Evolutionary conservation across 1,284 basidiomycete species (phyloP), one percentile per base, ranked within the genome.

Genomic region (Moniliophthora roreri): DNA sequence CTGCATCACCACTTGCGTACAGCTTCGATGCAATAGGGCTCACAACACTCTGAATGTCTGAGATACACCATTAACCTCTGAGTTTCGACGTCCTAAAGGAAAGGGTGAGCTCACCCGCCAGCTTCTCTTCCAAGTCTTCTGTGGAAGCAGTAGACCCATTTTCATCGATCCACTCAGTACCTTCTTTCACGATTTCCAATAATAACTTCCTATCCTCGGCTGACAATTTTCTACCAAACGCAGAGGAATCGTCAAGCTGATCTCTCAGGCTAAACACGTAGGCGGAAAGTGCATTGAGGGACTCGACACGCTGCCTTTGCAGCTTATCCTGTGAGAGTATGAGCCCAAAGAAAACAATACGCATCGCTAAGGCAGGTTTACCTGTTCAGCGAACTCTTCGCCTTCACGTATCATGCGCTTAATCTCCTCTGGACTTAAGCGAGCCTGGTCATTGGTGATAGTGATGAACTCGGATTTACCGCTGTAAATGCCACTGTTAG

Each of bases 381-480:
- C 57, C 44, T 56, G 57, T 23, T 57, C 58, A 28, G 52, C 55
- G 37, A 59, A 57, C 42, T 52, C 42, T 37, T 59, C 58, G 23
- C 52, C 58, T 18, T 54, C 58, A 21, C 42, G 36, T 11, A 59
- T 50, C 55, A 59, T 59, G 20, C 49, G 15, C 20, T 49, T 34
- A 20, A 59, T 57, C n/a, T 59, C 55, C 20, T 56, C 52, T 28
- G 42, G 26, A 42, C 44, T 54, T 6, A 59, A 24, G 34, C 55
- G 58, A 21, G 41, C 40, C 23, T 50, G 26, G 20, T 58, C 57
- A 37, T 57, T 57, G 18, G 38, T 51, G 42, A 59, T 89, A 60
- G 85, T 89, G 73, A 93, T 89, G 63, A 81, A 78, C 72, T 85
- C 81, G 50, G 82, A 83, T 74, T 90, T 93, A 63, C 91, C 91